These are phyloP conservation scores for Lipomyces lipofer DNA, from an alignment of 805 yeast species.

Conservation along the genomic window DNA sequence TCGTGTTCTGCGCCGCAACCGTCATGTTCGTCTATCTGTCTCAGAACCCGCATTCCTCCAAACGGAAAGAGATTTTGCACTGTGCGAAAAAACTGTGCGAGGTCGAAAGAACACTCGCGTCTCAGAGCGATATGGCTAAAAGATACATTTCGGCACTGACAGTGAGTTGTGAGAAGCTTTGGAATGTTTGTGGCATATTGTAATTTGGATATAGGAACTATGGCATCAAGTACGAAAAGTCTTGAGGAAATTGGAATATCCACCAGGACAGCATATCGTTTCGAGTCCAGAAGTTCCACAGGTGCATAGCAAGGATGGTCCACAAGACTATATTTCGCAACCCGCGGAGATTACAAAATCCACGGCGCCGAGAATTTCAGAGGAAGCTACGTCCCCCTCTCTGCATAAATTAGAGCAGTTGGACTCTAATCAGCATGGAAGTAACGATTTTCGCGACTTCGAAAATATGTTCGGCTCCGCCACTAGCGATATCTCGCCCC, in stretches of 20 bases:
- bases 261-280: too few species aligned
- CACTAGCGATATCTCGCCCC: too few species aligned
- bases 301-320: too few species aligned
- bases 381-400: too few species aligned
- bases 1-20: constrained; percentile 10
- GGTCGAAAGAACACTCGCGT: constrained; percentile 1
- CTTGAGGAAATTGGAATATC: neutral
- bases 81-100: constrained; percentile 12
- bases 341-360: too few species aligned
- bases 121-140: constrained; percentile 8
- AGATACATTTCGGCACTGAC: constrained; percentile 8
- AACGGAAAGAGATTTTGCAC: neutral
- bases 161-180: neutral
- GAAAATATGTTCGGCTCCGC: too few species aligned
- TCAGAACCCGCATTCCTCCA: constrained; percentile 4
- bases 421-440: too few species aligned
- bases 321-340: too few species aligned
- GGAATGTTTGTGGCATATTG: neutral
- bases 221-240: constrained; percentile 9
- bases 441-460: too few species aligned
- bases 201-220: constrained; percentile 2
- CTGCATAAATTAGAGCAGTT: too few species aligned
- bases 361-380: too few species aligned
- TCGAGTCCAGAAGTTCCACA: too few species aligned
- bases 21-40: constrained; percentile 17